A percentile compares a stretch with the other conserved stretches of the same genome.
These are phyloP conservation scores for Amanita jacksonii DNA, from an alignment of 768 basidiomycete genomes.

Conservation along the genomic window DNA sequence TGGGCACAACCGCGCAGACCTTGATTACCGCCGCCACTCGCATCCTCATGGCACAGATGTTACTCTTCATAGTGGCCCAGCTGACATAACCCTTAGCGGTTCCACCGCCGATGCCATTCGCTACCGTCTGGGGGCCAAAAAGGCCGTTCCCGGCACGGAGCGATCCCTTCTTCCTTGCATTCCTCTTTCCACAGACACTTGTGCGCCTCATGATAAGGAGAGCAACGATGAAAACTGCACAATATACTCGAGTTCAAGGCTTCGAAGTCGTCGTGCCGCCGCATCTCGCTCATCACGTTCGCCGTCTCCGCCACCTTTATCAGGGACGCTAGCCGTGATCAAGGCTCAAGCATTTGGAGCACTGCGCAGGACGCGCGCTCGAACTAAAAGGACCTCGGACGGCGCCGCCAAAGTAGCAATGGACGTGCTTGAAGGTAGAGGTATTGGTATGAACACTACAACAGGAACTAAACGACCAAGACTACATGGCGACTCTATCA, in stretches of 20 bases:
- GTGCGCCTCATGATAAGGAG: conserved; percentile 40
- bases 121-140: conserved; percentile 44
- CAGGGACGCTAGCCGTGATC: conserved; percentile 81
- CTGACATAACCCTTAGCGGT: conserved; percentile 53
- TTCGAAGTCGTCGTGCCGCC: conserved; percentile 38
- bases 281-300: conserved; percentile 42
- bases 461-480: conserved; percentile 40
- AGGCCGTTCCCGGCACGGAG: conserved; percentile 39
- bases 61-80: conserved; percentile 64
- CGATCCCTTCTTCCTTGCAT: conserved; percentile 28
- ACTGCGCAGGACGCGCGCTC: conserved; percentile 66
- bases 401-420: conserved; percentile 64
- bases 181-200: conserved; percentile 42
- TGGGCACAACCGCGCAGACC: conserved; percentile 50
- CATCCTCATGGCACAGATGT: conserved; percentile 47
- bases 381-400: conserved; percentile 65
- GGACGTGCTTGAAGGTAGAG: conserved; percentile 75
- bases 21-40: conserved; percentile 55
- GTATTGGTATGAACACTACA: conserved; percentile 41
- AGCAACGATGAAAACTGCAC: conserved; percentile 49
- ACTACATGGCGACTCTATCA: conserved; percentile 44
- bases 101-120: conserved; percentile 47
- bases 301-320: conserved; percentile 43
- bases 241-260: conserved; percentile 30
- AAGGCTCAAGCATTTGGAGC: conserved; percentile 88